Conservation (phyloP, 148 eudicot species). For the Rhododendron ferrugineum region DNA sequence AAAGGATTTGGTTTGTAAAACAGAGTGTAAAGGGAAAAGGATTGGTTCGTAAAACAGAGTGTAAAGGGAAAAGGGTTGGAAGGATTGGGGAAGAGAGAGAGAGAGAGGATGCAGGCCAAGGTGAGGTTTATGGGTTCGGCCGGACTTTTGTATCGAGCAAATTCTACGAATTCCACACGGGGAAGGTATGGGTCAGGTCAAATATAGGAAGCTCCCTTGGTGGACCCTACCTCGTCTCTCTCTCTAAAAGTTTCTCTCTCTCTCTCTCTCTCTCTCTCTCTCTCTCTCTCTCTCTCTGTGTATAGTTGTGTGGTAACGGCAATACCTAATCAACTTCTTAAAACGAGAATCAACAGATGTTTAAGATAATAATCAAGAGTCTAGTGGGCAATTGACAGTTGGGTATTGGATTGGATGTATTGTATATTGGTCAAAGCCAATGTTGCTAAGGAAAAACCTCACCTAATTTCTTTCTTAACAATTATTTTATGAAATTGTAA, state of each 20-base stretch:
- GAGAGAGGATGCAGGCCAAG: not conserved
- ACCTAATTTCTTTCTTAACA: not conserved
- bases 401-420: not conserved
- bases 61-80: not conserved
- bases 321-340: slow-evolving; percentile 2
- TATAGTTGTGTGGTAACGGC: not conserved
- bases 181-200: slow-evolving; percentile 37
- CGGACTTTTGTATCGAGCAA: not conserved
- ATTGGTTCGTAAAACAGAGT: not conserved
- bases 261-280: not conserved
- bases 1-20: not conserved
- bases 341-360: not conserved
- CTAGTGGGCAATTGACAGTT: not conserved
- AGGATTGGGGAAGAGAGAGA: not conserved
- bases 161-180: slow-evolving; percentile 21
- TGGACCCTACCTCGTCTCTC: not conserved
- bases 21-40: not conserved
- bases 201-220: slow-evolving; percentile 17
- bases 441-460: not conserved
- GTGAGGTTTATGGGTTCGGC: slow-evolving; percentile 1
- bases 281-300: not conserved
- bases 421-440: not conserved
- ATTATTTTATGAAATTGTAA: not conserved
- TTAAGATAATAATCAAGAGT: not conserved
- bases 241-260: not conserved